Conservation (phyloP, 176 grass and related monocot species). For the Musa beccarii region DNA sequence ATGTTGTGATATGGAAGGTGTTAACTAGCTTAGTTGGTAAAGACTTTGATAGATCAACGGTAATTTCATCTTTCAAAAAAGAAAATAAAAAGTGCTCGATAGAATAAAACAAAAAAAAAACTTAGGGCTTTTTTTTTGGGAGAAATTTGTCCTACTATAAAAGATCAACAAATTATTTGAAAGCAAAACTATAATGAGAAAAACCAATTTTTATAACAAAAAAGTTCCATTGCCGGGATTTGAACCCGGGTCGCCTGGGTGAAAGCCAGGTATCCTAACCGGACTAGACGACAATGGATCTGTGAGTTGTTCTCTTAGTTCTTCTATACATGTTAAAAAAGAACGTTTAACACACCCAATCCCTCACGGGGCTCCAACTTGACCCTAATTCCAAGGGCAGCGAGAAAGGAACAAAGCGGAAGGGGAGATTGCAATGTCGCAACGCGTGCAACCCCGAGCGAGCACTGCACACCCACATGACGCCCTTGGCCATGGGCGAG, state of each 20-base stretch:
- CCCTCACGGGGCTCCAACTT: neutral
- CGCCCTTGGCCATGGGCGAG: neutral
- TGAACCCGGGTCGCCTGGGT: slow-evolving; percentile 97
- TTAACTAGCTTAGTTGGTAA: too few species aligned
- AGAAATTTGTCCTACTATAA: too few species aligned
- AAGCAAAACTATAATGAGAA: too few species aligned
- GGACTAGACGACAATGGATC: slow-evolving; percentile 92
- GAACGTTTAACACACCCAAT: too few species aligned
- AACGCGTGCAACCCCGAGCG: neutral
- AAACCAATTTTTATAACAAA: neutral
- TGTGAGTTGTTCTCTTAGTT: too few species aligned
- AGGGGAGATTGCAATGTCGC: neutral
- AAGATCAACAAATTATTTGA: too few species aligned
- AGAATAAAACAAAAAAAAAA: too few species aligned
- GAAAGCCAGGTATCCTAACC: slow-evolving; percentile 99
- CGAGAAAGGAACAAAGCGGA: neutral
- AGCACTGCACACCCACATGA: neutral
- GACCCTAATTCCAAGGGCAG: neutral
- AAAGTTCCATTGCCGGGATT: slow-evolving; percentile 81
- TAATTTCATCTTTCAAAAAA: too few species aligned
- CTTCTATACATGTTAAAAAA: fast-evolving
- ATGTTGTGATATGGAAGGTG: too few species aligned
- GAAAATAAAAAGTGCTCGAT: too few species aligned
- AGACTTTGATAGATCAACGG: too few species aligned
- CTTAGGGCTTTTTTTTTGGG: too few species aligned